Evolutionary conservation across 129 eudicot species (phyloP), one percentile per base, ranked within the genome.

Genomic region (Flaveria robusta): DNA sequence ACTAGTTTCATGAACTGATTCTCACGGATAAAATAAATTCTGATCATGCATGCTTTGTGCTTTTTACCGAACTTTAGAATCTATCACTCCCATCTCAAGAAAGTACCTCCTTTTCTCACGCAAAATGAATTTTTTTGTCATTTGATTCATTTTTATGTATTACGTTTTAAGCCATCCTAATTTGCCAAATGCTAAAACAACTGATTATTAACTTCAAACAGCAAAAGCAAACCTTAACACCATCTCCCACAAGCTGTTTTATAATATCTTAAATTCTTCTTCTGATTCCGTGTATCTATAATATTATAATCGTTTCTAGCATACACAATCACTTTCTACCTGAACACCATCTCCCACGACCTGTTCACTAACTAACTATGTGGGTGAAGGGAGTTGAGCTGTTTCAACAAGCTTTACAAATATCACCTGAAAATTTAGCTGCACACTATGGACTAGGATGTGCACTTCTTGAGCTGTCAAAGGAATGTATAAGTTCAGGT

Each of bases 361-460:
- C 13, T 74, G 75, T 70, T 62, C 72, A 73, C 83, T 80, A 68
- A 83, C 79, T 80, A 34, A 68, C 15, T 77, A 9, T 71, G 27
- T 80, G 81, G 56, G 39, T 79, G 79, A 73, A 93, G 99, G 97
- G 96, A 83, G 78, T 91, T 72, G 97, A 95, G 82, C 84, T 84
- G 66, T 95, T 95, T 86, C 94, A 80, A 12, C 86, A 89, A 79
- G 99, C 99, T 75, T 82, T 95, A 66, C 84, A 67, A 68, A 79
- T 86, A 58, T 86, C 89, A 64, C 97, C 99, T 45, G 75, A 79
- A 50, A 91, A 85, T 86, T 82, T 85, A 10, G 82, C 97, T 31
- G 97, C 94, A 66, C 81, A 81, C 63, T 89, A 86, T 81, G 99
- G 99, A 27, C 96, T 91, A 83, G 96, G 96, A 43, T 91, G 94